Evolutionary conservation across 371 early-diverging fungal species (phyloP), one percentile per base, ranked within the genome.

Genomic region (Blakeslea trispora): DNA sequence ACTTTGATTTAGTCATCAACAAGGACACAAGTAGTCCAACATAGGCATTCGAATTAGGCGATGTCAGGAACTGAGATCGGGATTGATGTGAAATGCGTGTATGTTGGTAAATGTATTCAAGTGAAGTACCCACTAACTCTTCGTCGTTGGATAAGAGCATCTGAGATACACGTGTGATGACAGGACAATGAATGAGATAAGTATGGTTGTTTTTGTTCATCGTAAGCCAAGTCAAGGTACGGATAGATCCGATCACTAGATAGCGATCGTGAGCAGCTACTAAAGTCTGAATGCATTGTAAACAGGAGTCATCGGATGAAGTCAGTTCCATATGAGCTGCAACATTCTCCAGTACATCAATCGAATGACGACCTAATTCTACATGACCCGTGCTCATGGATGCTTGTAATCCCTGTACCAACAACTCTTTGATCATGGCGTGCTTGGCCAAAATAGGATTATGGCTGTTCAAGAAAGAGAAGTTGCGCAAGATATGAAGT

Each of bases 71-170:
- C 22, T 72, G 80, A 8, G 69, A 53, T 7, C 76, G 63, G 9
- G 76, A 74, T 13, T 75, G 66, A 1, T 65, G 64, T n/a, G 77
- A 77, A 31, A 88, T 66, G 19, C 75, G 72, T 9, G 90, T 78
- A 53, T 80, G 85, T 55, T 86, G 83, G 59, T 90, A 90, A 3
- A 89, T 69, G 55, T 84, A 88, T 56, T 92, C 93, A 49, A 89
- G 58, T 5, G 82, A 76, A 0, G 82, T 71, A 19, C 81, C 86
- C 2, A 87, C 80, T 18, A 92, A 28, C 53, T 88, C 90, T 31
- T 91, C 92, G 57, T 92, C 91, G 44, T 78, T 74, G 9, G 77
- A 69, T 23, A 90, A 55, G 24, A 92, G 53, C 53, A 90, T 72
- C 56, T 86, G 82, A 2, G 52, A 19, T 9, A 56, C 45, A 2